Base-by-base conservation (phyloP, 1,139 yeast species). In the Yamadazyma epiphylla region DNA sequence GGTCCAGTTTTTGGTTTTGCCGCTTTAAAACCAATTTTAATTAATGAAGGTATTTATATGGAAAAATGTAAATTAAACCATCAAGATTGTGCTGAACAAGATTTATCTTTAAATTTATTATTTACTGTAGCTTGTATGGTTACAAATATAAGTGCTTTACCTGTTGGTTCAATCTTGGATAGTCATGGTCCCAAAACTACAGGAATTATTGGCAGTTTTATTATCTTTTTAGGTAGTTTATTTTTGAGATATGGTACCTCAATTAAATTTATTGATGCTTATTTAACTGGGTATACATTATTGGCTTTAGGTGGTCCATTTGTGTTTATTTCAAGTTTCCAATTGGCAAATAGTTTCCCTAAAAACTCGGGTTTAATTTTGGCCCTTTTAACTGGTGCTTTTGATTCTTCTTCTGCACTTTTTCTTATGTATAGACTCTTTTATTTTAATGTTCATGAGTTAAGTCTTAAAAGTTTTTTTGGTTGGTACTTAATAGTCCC, bases 1-100 rank as follows among this genome's bases (percentile, higher is more conserved):
- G 97, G 96, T 2, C 88, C 94, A 1, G 81, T 88, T 8, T 89
- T 89, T 64, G 95, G 96, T 2, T 89, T 88, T 61, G 96, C 96
- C 13, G 96, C 96, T 3, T 62, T 89, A 32, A 89, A 89, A 50
- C 94, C 95, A 4, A 74, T 88, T 4, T 63, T 89, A 28, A 74
- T 86, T 15, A 55, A 66, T 7, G 89, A 88, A 51, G 87, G 88
- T 2, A 78, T 88, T n/a, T 89, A 89, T 49, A 55, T 67, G 19
- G 73, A 76, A 9, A 53, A 62, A 14, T 89, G 96, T 55, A 52
- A 51, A 12, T 27, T 13, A 37, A 35, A 11, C 42, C 43, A 55
- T 1, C 49, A 44, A 5, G 23, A 35, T 5, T 89, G 96, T 57
- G 64, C 70, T 11, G 76, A 72, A 16, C 95, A 88, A 55, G 96